These are phyloP conservation scores for Lagenidium sp. DNA, from an alignment of 352 stramenopile genomes.

Conservation along the genomic window DNA sequence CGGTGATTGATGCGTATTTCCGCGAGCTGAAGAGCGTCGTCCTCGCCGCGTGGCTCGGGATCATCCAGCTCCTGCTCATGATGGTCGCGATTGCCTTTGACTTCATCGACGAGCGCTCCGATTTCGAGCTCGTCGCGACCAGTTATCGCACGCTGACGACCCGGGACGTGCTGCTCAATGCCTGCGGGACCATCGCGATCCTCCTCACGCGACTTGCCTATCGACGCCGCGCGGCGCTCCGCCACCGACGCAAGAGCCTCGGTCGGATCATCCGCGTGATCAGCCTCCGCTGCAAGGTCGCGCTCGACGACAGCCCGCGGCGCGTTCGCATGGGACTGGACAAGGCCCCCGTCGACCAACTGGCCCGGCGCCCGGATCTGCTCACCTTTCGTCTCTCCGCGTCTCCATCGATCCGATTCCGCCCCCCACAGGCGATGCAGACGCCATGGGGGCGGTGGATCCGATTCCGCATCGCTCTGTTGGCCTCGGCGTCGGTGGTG, in stretches of 20 bases:
- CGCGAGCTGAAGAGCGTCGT: constrained; percentile 7
- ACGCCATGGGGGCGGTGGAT: too few relatives aligned
- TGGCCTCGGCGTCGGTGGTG: too few relatives aligned
- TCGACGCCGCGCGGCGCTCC: not conserved
- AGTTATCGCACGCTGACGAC: constrained; percentile 1
- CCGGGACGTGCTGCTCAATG: constrained; percentile 13
- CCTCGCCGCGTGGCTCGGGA: not conserved
- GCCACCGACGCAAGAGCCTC: not conserved
- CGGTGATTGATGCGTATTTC: constrained; percentile 9
- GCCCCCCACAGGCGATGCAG: too few relatives aligned
- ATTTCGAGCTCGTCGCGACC: not conserved
- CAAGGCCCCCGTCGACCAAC: too few relatives aligned
- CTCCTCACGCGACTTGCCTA: constrained; percentile 7
- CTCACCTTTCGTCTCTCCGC: too few relatives aligned
- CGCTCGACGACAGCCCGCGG: too few relatives aligned
- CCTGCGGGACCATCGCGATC: constrained; percentile 5
- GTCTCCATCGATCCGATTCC: too few relatives aligned
- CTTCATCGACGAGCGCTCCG: not conserved
- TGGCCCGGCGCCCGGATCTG: too few relatives aligned
- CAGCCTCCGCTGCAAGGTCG: too few relatives aligned
- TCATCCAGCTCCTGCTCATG: not conserved
- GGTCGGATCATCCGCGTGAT: too few relatives aligned
- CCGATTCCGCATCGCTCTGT: too few relatives aligned
- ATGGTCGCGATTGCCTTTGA: constrained; percentile 1
- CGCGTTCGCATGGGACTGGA: too few relatives aligned